phyloP scores from a whole-genome alignment of 345 rosid species.

The Excoecaria agallocha region DNA sequence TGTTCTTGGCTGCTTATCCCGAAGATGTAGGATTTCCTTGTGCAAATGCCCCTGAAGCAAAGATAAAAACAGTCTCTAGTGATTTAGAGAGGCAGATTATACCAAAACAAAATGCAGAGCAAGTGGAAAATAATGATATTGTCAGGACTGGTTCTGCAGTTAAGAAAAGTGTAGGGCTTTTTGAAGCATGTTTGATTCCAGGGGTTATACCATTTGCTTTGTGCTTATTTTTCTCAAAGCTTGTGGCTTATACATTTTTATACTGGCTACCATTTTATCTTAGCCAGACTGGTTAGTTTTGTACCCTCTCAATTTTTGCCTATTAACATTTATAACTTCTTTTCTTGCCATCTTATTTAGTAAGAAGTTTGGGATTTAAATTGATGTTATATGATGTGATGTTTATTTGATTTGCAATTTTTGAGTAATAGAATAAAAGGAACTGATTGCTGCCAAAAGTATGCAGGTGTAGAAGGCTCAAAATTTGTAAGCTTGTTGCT shows the following conservation, averaged over 20 bases:
- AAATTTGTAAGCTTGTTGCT: neutral
- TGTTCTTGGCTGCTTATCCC: slow-evolving; percentile 84
- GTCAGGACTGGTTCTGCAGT: slow-evolving; percentile 34
- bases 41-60: slow-evolving; percentile 24
- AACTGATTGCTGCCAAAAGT: neutral
- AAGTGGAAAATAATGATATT: neutral
- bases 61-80: slow-evolving; percentile 3
- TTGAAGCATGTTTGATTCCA: slow-evolving; percentile 83
- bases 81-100: slow-evolving; percentile 40
- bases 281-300: slow-evolving; percentile 69
- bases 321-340: neutral
- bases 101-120: slow-evolving; percentile 22
- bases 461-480: neutral
- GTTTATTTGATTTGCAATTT: neutral
- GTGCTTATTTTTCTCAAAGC: slow-evolving; percentile 88
- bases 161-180: slow-evolving; percentile 72
- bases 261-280: slow-evolving; percentile 93
- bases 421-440: neutral
- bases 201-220: slow-evolving; percentile 88
- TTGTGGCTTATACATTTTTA: slow-evolving; percentile 88
- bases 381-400: slow-evolving; percentile 1
- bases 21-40: slow-evolving; percentile 81
- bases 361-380: neutral
- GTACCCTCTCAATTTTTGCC: neutral
- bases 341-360: neutral